Base-by-base conservation (phyloP, 805 yeast genomes). In the Teunomyces cretensis region DNA sequence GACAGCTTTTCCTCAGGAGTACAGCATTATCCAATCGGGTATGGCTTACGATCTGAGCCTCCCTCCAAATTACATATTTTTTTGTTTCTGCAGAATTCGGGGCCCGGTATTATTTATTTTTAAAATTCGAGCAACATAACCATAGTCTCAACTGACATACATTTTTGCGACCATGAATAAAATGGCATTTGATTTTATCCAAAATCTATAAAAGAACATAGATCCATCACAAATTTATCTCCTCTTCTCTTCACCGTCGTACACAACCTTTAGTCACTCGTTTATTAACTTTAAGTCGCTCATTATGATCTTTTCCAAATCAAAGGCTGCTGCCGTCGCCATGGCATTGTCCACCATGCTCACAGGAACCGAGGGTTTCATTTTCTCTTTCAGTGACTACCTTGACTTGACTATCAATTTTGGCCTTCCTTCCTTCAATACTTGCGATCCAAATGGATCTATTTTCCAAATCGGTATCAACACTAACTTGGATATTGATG, bases 321-420 rank as follows among this genome's bases (percentile, higher is more conserved):
- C 50, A 8, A 47, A 48, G 30, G 47, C 47, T 42, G 53, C 53
- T 36, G 45, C 49, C 30, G 41, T 47, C 33, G 47, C 44, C 26
- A 28, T 44, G 37, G 48, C 49, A 11, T 36, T 50, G 15, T 45
- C 41, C 30, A 33, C 47, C 41, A 41, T 45, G 45, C 41, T 41
- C 17, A 13, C 40, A 4, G 43, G 38, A 11, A 45, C 47, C 24
- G 27, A 42, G 9, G 53, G 48, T 15, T 26, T 26, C 12, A 19
- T 22, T 22, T n/a, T 44, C 15, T 26, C 37, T 32, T 30, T 45
- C 39, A 42, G 42, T 28, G 47, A 41, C 19, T 39, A 15, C 46
- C 46, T 50, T 38, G 54, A 50, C 30, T 47, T 50, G 38, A 41
- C 47, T 30, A 33, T 43, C 16, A 35, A 24, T 11, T 13, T 35